Evolutionary conservation across 495 filamentous ascomycete genomes (phyloP), one percentile per base, ranked within the genome.

Genomic region (Terfezia claveryi): DNA sequence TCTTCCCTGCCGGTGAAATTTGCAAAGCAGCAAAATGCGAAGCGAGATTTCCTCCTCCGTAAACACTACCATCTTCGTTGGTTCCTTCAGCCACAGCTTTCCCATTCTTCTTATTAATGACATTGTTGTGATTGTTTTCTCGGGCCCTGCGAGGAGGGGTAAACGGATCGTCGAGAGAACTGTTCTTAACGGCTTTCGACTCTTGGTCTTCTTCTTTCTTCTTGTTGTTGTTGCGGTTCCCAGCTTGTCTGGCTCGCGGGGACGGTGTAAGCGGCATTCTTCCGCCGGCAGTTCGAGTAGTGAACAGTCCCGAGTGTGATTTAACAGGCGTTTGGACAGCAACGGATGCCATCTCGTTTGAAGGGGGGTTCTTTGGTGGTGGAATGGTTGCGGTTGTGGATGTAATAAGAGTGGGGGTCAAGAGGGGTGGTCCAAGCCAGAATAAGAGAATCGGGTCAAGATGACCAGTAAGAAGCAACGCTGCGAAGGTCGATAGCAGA

Each of bases 261-360:
- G 91, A 95, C 11, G 91, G 92, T 0, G 91, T 94, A 62, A 95
- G 71, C 58, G 89, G 87, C 76, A 93, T 86, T 52, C 92, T 85
- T 64, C 88, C 87, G 67, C 88, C 89, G 62, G 87, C 91, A 63
- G 87, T 89, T 68, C 85, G 86, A 59, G 82, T 78, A 56, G 85
- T 89, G 73, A 98, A 95, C 63, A 94, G 75, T 54, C 85, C 85
- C 69, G 82, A 78, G 69, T 94, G 89, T 74, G 82, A 87, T 76
- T 92, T 94, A 66, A 89, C 73, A 44, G 91, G 91, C 55, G 91
- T 98, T 55, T 84, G 83, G 66, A 95, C 81, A 63, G 82, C 75
- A 69, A 80, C 76, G 65, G 85, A 83, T 68, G 91, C 87, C 91
- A 96, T 98, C 41, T 46, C 27, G 27, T 32, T 32, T 4, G 7